Evolutionary conservation across 2,329 filamentous ascomycete genomes (phyloP), one percentile per base, ranked within the genome.

Genomic region (Alternaria angustiovoidea): DNA sequence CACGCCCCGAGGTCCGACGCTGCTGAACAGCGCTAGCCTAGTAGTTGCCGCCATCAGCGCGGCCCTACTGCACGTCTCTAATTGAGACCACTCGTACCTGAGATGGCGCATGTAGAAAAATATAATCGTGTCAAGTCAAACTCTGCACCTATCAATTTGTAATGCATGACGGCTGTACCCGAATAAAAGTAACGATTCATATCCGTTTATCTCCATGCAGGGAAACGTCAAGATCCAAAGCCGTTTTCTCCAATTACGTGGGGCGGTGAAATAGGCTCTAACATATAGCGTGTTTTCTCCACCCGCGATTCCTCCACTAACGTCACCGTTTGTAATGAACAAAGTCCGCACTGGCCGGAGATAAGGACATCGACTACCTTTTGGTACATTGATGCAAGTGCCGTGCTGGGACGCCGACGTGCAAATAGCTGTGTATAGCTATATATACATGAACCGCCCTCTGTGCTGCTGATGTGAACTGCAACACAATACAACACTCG

Each of bases 111-210:
- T 12, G 46, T 49, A 24, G 46, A 26, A 49, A 49, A 24, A 34
- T 24, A 49, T 5, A 26, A n/a, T 24, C 20, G n/a, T 36, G 20
- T 24, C 46, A 52, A 30, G 14, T 8, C 30, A 38, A n/a, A 14
- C 5, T 36, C 8, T 28, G 12, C 7, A 36, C 7, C 12, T 12
- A 20, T 49, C 30, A 51, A 55, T 51, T 55, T 55, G 56, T 51
- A 34, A 59, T 59, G 43, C 38, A 54, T 55, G 51, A 51, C 51
- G 51, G 41, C 8, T 24, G 28, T 22, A 38, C 18, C 36, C 49
- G 38, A 46, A 32, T 36, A 38, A 32, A 52, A 9, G 26, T 32
- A 28, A 20, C 4, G 20, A 26, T 14, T 18, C 41, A 55, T 30
- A 11, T 49, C 53, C 53, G 53, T 26, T 49, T 39, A 49, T 49